Percentiles rank a stretch among this genome's conserved stretches.
phyloP scores from a whole-genome alignment of 1,139 yeast genomes.

The Yarrowia galli region DNA sequence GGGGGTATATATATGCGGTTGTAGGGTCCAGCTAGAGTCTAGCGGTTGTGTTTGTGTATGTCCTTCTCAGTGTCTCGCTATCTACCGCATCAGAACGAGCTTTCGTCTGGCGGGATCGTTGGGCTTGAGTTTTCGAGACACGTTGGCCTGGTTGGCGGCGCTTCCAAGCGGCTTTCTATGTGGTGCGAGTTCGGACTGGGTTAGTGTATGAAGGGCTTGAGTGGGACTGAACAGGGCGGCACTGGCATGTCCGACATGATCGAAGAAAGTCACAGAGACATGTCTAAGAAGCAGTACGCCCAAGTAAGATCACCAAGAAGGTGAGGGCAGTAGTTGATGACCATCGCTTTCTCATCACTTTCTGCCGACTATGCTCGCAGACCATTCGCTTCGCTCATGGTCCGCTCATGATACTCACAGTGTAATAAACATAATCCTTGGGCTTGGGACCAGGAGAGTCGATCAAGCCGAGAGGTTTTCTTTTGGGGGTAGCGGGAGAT shows the following conservation, averaged over 20 bases:
- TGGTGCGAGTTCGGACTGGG: constrained; percentile 31
- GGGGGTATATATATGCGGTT: constrained; percentile 11
- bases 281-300: no score
- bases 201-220: neutral
- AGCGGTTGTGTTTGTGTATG: neutral
- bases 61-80: neutral
- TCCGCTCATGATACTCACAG: constrained; percentile 22
- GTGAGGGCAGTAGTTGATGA: no score
- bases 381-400: neutral
- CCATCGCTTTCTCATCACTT: no score
- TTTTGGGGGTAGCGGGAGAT: constrained; percentile 13
- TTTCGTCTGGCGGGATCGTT: constrained; percentile 18
- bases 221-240: no score
- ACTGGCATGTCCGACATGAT: no score
- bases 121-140: constrained; percentile 15
- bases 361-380: neutral
- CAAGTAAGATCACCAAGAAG: no score
- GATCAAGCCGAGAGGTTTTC: constrained; percentile 17
- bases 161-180: constrained; percentile 16
- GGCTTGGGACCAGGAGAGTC: constrained; percentile 29
- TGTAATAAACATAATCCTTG: constrained; percentile 22
- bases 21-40: neutral
- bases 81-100: constrained; percentile 25
- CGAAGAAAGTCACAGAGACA: neutral
- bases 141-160: constrained; percentile 25